phyloP scores from a whole-genome alignment of 75 land plant species.

The Pinus taeda region DNA sequence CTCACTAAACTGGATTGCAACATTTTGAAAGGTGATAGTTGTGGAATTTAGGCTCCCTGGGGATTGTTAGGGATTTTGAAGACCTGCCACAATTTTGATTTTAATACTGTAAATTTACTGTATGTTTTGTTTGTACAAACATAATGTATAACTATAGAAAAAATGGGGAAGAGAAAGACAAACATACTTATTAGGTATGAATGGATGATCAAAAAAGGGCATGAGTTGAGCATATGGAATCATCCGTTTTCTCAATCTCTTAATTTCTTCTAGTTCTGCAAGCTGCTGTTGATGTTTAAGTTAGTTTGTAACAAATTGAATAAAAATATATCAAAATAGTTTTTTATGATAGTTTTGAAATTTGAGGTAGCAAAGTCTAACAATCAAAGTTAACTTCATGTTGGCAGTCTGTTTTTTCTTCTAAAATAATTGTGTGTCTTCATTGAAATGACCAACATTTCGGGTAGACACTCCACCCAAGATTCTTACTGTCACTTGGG shows the following conservation, averaged over 20 bases:
- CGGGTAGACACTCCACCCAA: background rate
- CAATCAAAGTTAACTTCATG: too few relatives aligned
- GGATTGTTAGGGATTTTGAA: slow-evolving; percentile 43
- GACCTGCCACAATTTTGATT: slow-evolving; percentile 28
- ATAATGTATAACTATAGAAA: too few relatives aligned
- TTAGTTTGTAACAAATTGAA: too few relatives aligned
- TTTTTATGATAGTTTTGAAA: too few relatives aligned
- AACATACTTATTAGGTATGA: slow-evolving; percentile 68
- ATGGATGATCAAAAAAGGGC: slow-evolving; percentile 89
- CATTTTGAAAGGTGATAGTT: background rate
- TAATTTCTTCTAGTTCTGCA: slow-evolving; percentile 77
- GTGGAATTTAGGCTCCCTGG: slow-evolving; percentile 54
- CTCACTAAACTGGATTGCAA: too few relatives aligned
- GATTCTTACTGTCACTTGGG: background rate
- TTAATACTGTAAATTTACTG: too few relatives aligned
- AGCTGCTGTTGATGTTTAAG: slow-evolving; percentile 24
- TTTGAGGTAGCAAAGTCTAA: too few relatives aligned
- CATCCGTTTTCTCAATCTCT: slow-evolving; percentile 78
- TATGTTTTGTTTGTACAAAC: too few relatives aligned
- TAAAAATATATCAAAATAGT: background rate
- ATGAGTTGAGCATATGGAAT: slow-evolving; percentile 89
- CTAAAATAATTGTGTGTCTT: too few relatives aligned
- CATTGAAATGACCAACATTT: too few relatives aligned
- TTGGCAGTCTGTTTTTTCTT: too few relatives aligned
- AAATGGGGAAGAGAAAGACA: background rate